Conservation (phyloP, 306 rosid species). For the Purshia tridentata region DNA sequence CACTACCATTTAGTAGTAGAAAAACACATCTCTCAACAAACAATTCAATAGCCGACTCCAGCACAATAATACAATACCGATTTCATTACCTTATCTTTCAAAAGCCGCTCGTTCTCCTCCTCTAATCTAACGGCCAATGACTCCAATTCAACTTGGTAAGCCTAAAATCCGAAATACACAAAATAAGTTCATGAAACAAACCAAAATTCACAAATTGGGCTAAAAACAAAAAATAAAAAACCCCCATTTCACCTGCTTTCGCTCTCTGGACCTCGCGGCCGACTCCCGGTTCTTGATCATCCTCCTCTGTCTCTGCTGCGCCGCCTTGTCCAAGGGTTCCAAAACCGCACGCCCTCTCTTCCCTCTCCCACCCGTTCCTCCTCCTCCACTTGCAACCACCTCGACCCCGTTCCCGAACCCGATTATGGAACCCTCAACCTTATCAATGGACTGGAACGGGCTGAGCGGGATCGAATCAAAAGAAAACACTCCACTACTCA, state of each 20-base stretch:
- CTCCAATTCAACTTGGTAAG: constrained; percentile 89
- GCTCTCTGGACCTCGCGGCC: constrained; percentile 61
- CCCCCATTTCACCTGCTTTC: constrained; percentile 45
- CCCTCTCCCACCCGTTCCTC: constrained; percentile 25
- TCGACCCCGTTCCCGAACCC: constrained; percentile 67
- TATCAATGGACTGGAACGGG: constrained; percentile 49
- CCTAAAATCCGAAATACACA: constrained; percentile 44
- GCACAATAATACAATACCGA: neutral
- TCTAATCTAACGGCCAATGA: constrained; percentile 66
- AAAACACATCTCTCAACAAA: neutral
- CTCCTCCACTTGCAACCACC: constrained; percentile 37
- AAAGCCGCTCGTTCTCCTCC: constrained; percentile 72
- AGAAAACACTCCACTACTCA: constrained; percentile 53
- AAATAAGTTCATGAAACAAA: neutral
- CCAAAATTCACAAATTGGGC: neutral
- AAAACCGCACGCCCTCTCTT: constrained; percentile 39
- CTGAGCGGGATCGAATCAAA: constrained; percentile 49
- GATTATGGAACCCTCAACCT: constrained; percentile 53
- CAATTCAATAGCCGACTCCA: neutral
- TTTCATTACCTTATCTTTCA: constrained; percentile 73
- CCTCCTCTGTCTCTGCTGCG: constrained; percentile 56
- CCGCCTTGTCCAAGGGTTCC: constrained; percentile 59
- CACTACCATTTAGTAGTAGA: neutral
- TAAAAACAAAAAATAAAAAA: neutral
- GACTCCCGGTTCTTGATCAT: constrained; percentile 68